phyloP scores from a whole-genome alignment of 768 basidiomycete genomes.

The Hericium erinaceus region DNA sequence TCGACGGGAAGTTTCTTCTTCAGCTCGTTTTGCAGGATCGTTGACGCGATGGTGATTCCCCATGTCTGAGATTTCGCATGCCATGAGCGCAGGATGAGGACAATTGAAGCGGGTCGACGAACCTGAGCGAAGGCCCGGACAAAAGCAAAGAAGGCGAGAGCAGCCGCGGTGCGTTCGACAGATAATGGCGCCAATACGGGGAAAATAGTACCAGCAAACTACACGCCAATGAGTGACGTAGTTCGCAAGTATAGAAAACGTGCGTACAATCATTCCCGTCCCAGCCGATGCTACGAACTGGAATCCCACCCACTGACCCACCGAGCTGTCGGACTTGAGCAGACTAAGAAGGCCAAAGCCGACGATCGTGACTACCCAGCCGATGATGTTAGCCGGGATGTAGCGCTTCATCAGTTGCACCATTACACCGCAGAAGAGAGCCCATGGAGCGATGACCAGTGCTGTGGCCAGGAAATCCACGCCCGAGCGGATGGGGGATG shows the following conservation, averaged over 20 bases:
- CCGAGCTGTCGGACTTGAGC: slow-evolving; percentile 17
- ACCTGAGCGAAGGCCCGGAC: slow-evolving; percentile 28
- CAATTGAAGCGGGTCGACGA: not conserved
- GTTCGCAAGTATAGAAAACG: not conserved
- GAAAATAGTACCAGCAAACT: slow-evolving; percentile 23
- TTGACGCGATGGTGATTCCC: slow-evolving; percentile 42
- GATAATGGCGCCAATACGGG: slow-evolving; percentile 39
- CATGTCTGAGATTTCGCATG: slow-evolving; percentile 26
- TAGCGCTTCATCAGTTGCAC: slow-evolving; percentile 24
- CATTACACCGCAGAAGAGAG: slow-evolving; percentile 23
- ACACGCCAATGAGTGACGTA: too few relatives aligned
- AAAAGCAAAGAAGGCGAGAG: slow-evolving; percentile 35
- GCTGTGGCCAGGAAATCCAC: slow-evolving; percentile 22
- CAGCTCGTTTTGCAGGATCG: slow-evolving; percentile 44
- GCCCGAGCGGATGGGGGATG: slow-evolving; percentile 27
- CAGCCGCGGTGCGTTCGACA: slow-evolving; percentile 30
- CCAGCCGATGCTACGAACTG: slow-evolving; percentile 19
- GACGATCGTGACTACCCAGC: slow-evolving; percentile 24
- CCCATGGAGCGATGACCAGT: slow-evolving; percentile 22
- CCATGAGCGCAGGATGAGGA: not conserved
- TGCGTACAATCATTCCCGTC: slow-evolving; percentile 16
- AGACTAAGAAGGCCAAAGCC: slow-evolving; percentile 28
- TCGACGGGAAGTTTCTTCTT: slow-evolving; percentile 28
- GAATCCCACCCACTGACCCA: slow-evolving; percentile 18
- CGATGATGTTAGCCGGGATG: slow-evolving; percentile 23